These are phyloP conservation scores for Lathyrus sativus DNA, from an alignment of 306 rosid genomes.

Conservation along the genomic window DNA sequence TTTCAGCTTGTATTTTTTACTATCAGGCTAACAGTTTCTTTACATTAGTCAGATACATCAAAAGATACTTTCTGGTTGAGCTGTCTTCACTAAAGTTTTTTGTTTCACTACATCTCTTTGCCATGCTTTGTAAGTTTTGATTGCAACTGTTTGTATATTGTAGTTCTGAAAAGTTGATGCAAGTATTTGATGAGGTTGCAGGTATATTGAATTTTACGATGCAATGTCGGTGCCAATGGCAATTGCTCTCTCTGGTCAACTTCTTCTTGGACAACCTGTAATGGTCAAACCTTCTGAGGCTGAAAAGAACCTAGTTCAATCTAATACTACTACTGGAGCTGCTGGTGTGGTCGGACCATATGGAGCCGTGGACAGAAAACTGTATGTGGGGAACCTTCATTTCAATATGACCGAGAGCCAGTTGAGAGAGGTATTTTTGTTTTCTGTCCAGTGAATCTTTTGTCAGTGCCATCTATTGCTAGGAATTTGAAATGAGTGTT, in stretches of 20 bases:
- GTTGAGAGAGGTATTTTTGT: constrained; percentile 79
- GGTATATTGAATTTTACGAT: constrained; percentile 98
- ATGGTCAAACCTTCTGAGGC: constrained; percentile 99
- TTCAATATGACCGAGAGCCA: constrained; percentile 97
- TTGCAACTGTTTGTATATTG: constrained; percentile 39
- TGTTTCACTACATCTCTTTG: constrained; percentile 74
- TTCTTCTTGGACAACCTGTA: constrained; percentile 95
- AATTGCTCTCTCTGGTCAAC: constrained; percentile 92
- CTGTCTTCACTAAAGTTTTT: constrained; percentile 77
- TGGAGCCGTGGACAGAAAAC: constrained; percentile 94
- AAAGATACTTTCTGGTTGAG: constrained; percentile 87
- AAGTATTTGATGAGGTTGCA: constrained; percentile 53
- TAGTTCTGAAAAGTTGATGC: constrained; percentile 49
- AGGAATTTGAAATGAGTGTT: constrained; percentile 17
- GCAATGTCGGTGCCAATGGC: constrained; percentile 99
- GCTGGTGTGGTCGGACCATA: constrained; percentile 78
- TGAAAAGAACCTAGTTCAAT: constrained; percentile 97
- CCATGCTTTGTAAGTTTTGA: constrained; percentile 78
- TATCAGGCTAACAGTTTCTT: constrained; percentile 66
- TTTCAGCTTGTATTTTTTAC: constrained; percentile 37
- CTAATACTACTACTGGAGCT: constrained; percentile 66
- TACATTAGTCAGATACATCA: constrained; percentile 70
- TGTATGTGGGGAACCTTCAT: constrained; percentile 96
- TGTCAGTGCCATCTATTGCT: not conserved
- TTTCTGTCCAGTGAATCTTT: constrained; percentile 15